Percentiles rank a stretch among this genome's conserved stretches.
These are phyloP conservation scores for Rhizopogon salebrosus DNA, from an alignment of 768 basidiomycete genomes.

Conservation along the genomic window DNA sequence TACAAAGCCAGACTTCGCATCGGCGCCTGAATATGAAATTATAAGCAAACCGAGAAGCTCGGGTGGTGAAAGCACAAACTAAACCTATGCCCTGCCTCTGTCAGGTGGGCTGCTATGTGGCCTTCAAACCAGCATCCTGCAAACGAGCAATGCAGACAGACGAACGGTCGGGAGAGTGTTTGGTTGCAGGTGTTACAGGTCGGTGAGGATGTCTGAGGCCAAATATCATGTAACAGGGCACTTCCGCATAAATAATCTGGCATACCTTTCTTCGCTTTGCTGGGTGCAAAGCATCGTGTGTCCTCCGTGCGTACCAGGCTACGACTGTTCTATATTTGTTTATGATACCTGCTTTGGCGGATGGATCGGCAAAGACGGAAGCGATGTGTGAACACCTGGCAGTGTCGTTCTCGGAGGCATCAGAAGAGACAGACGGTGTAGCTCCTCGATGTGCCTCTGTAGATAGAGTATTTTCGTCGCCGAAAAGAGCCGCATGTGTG, in stretches of 20 bases:
- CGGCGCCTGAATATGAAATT: slow-evolving; percentile 48
- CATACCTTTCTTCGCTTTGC: slow-evolving; percentile 65
- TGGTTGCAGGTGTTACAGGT: slow-evolving; percentile 56
- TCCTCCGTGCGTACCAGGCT: slow-evolving; percentile 47
- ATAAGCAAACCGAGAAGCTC: background rate
- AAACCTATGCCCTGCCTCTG: slow-evolving; percentile 53
- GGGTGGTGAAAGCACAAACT: slow-evolving; percentile 40
- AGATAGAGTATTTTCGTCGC: slow-evolving; percentile 14
- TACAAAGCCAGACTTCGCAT: slow-evolving; percentile 66
- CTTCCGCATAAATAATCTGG: background rate
- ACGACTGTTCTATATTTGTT: slow-evolving; percentile 51
- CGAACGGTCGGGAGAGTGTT: slow-evolving; percentile 58
- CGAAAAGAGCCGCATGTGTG: slow-evolving; percentile 24
- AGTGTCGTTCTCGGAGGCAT: slow-evolving; percentile 5
- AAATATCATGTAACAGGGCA: background rate
- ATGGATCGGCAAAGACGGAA: slow-evolving; percentile 30
- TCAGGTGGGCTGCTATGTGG: slow-evolving; percentile 57
- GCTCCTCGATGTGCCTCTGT: slow-evolving; percentile 10
- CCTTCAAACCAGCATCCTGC: slow-evolving; percentile 64
- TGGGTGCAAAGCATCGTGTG: slow-evolving; percentile 39
- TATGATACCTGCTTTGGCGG: slow-evolving; percentile 24
- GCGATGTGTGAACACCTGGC: slow-evolving; percentile 38
- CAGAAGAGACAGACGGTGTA: slow-evolving; percentile 8
- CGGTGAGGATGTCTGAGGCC: slow-evolving; percentile 48
- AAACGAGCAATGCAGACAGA: slow-evolving; percentile 67